Evolutionary conservation across 1,284 basidiomycete genomes (phyloP).

Genomic region (Cutaneotrichosporon mucoides): DNA sequence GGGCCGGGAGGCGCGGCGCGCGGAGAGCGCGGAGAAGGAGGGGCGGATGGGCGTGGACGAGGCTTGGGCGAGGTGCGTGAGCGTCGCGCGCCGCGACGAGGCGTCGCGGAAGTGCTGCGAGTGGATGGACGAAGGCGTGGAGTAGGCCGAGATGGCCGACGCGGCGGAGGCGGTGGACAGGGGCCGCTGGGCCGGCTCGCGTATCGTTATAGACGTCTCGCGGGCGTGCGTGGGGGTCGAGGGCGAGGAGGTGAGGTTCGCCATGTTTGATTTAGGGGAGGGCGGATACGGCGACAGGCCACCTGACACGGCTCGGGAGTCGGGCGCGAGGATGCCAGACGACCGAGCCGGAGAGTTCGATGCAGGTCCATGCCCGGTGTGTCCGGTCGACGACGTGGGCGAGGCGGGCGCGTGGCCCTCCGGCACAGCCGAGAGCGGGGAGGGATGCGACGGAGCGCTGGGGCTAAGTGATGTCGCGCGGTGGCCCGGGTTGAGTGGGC

Average conservation of each 20-base stretch:
- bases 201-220: no score
- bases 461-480: neutral
- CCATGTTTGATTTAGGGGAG: no score
- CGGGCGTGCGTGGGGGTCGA: no score
- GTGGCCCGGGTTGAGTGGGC: neutral
- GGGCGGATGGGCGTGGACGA: constrained; percentile 20
- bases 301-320: neutral
- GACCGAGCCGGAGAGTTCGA: neutral
- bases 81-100: neutral
- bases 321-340: neutral
- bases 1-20: constrained; percentile 31
- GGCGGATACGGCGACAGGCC: no score
- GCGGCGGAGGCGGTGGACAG: neutral
- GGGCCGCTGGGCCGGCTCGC: neutral
- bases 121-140: neutral
- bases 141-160: neutral
- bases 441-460: neutral
- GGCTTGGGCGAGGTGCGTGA: neutral
- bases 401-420: neutral
- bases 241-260: no score
- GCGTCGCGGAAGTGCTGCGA: neutral
- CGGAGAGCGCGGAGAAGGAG: constrained; percentile 33
- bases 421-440: neutral
- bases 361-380: no score
- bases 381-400: neutral